phyloP scores from a whole-genome alignment of 768 basidiomycete genomes.

The Hygrophoropsis aurantiaca region DNA sequence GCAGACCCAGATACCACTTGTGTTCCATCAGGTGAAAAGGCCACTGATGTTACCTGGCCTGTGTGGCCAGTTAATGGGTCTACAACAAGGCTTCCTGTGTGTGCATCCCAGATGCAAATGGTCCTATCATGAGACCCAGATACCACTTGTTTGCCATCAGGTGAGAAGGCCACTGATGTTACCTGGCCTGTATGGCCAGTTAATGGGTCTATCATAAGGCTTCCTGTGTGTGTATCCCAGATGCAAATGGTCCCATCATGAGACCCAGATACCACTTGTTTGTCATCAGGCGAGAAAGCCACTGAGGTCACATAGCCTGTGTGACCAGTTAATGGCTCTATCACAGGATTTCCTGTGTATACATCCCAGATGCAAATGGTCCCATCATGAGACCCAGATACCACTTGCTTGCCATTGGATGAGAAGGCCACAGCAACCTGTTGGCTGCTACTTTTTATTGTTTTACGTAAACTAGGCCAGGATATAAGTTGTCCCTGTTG shows the following conservation, averaged over 20 bases:
- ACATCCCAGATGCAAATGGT: too few relatives aligned
- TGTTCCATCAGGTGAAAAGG: slow-evolving; percentile 28
- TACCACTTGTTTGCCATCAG: slow-evolving; percentile 25
- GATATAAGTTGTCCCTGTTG: neutral
- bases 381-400: too few relatives aligned
- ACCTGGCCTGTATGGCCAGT: slow-evolving; percentile 25
- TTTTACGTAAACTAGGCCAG: neutral
- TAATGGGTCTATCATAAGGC: slow-evolving; percentile 15
- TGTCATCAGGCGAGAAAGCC: slow-evolving; percentile 15
- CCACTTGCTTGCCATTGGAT: neutral
- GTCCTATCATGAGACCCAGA: slow-evolving; percentile 31
- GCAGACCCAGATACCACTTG: slow-evolving; percentile 23
- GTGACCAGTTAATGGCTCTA: slow-evolving; percentile 1
- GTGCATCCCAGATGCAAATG: slow-evolving; percentile 25
- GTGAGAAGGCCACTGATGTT: slow-evolving; percentile 28
- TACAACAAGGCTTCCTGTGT: slow-evolving; percentile 23
- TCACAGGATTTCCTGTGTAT: too few relatives aligned
- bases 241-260: slow-evolving; percentile 25
- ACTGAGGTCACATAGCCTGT: slow-evolving; percentile 4
- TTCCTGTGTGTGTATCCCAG: slow-evolving; percentile 20
- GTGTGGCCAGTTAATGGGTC: slow-evolving; percentile 13
- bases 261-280: slow-evolving; percentile 2
- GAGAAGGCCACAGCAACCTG: neutral
- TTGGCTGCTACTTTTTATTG: neutral
- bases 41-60: slow-evolving; percentile 14